Evolutionary conservation across 1,284 basidiomycete genomes (phyloP), one percentile per base, ranked within the genome.

Genomic region (Thecaphora thlaspeos): DNA sequence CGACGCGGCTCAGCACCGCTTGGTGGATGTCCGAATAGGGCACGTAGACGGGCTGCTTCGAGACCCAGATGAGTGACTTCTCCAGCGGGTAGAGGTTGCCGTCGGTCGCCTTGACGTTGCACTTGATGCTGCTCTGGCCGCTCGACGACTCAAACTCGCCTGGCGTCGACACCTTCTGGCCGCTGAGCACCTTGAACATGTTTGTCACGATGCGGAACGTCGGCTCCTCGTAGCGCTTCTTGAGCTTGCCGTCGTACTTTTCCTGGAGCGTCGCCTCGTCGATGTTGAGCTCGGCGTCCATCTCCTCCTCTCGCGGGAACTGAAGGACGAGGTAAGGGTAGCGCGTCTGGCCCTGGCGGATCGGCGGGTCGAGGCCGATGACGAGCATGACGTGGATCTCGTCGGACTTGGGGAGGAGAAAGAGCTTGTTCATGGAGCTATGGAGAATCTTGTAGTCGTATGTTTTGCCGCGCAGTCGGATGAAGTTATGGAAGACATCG

Each of bases 381-480:
- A 76, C 92, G 75, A 98, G 93, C 62, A 96, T 83, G 40, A 96
- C 88, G 77, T 97, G 95, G 50, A 91, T 86, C 68, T 98, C 95
- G 78, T 98, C 95, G 12, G 83, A 80, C 77, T 95, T 94, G 28
- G 95, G 95, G 3, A 98, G 82, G 19, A 98, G 83, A 83, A 98
- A 99, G 21, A 98, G 82, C 61, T 86, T 85, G 41, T 89, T 88
- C 69, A 98, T 92, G 61, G 88, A 90, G 39, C 84, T 84, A 80
- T 94, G 97, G 24, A 91, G 84, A 54, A 99, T 90, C 80, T 96
- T 95, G 84, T 99, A 98, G 80, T 99, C 95, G 81, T 98, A 98
- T 2, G 91, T 96, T 81, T 97, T 97, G 57, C 95, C 95, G 38
- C 93, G 88, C 28, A 98, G 81, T 39, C 95, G 87, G 71, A 99